A percentile compares a stretch with the other conserved stretches of the same genome.
Evolutionary conservation across 345 rosid species (phyloP).

Genomic region (Eucalyptus shirleyi): DNA sequence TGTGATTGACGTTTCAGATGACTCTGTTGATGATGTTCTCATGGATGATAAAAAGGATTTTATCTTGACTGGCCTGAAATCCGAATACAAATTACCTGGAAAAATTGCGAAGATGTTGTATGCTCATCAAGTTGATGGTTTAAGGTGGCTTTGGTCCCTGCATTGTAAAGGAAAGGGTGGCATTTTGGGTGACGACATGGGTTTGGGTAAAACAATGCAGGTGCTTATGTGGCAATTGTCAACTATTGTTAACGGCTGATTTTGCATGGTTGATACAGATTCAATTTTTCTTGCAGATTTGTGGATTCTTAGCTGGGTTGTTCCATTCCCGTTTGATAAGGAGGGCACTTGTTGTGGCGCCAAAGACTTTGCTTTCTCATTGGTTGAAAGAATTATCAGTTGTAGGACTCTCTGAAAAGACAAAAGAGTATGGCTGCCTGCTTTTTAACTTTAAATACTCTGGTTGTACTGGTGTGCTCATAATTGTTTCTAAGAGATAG

Average conservation of each 20-base stretch:
- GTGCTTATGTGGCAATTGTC: constrained; percentile 12
- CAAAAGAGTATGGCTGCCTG: constrained; percentile 63
- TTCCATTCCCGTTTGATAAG: constrained; percentile 71
- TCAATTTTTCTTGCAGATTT: constrained; percentile 41
- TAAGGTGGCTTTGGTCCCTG: constrained; percentile 93
- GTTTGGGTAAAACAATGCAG: constrained; percentile 99
- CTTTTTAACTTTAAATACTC: not conserved
- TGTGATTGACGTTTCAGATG: constrained; percentile 14
- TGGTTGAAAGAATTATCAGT: constrained; percentile 89
- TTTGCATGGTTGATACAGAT: not conserved
- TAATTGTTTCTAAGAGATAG: not conserved
- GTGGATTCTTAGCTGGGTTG: constrained; percentile 89
- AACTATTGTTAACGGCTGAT: not conserved
- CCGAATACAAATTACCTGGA: constrained; percentile 37
- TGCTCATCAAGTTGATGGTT: constrained; percentile 84
- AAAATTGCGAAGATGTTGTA: constrained; percentile 58
- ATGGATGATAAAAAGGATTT: constrained; percentile 34
- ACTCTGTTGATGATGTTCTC: constrained; percentile 9
- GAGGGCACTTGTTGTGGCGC: constrained; percentile 82
- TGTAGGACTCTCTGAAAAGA: constrained; percentile 80
- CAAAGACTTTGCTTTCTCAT: constrained; percentile 86
- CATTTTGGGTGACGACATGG: constrained; percentile 98
- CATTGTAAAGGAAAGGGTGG: constrained; percentile 92
- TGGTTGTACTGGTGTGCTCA: not conserved
- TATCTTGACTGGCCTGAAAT: constrained; percentile 32